Conservation (phyloP, 768 basidiomycete genomes). For the Favolaschia claudopus region DNA sequence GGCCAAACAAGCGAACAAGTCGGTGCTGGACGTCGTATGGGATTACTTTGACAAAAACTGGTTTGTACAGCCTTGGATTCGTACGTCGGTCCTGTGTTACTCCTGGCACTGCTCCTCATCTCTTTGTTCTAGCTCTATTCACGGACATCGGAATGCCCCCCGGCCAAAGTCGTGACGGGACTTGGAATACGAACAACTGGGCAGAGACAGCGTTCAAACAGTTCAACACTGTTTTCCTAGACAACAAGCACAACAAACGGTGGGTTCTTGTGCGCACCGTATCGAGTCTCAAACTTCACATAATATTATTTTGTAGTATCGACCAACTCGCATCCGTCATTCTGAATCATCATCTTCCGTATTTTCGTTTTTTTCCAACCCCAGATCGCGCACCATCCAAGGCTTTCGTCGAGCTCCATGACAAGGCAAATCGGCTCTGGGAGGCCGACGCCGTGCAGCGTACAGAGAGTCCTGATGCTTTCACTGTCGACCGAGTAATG, state of each 20-base stretch:
- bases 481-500: background rate
- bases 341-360: background rate
- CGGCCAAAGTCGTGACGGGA: background rate
- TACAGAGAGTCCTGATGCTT: background rate
- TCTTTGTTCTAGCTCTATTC: background rate
- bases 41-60: background rate
- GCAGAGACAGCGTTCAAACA: background rate
- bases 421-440: background rate
- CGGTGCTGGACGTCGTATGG: background rate
- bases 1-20: background rate
- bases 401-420: background rate
- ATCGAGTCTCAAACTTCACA: background rate
- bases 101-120: too few relatives aligned
- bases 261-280: background rate
- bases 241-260: slow-evolving; percentile 5
- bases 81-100: background rate
- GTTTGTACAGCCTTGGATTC: background rate
- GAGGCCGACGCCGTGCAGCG: background rate
- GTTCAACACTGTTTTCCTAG: background rate
- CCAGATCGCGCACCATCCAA: background rate
- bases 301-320: background rate
- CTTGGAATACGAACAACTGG: slow-evolving; percentile 12
- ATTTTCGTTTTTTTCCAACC: background rate
- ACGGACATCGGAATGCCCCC: slow-evolving; percentile 10
- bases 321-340: background rate